phyloP scores from a whole-genome alignment of 2,329 filamentous ascomycete species.

The Penicillium sp. region DNA sequence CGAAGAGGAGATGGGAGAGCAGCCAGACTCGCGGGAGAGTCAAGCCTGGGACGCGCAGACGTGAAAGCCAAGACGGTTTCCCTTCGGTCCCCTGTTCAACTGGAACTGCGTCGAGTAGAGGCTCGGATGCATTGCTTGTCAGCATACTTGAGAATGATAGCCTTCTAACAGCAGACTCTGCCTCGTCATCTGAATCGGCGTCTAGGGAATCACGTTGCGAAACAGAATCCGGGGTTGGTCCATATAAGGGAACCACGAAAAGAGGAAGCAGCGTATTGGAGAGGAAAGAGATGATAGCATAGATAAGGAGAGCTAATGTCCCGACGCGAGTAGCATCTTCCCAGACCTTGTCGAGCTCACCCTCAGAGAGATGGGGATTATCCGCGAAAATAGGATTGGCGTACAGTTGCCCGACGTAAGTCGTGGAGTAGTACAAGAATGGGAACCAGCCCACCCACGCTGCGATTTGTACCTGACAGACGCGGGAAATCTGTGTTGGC shows the following conservation, averaged over 20 bases:
- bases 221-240: conserved; percentile 9
- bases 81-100: conserved; percentile 13
- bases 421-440: conserved; percentile 91
- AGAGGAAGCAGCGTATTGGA: conserved; percentile 83
- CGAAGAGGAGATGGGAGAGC: conserved; percentile 78
- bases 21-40: conserved; percentile 89
- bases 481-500: conserved; percentile 75
- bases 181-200: conserved; percentile 9
- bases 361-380: conserved; percentile 73
- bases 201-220: conserved; percentile 6
- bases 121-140: conserved; percentile 32
- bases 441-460: conserved; percentile 97
- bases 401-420: conserved; percentile 90
- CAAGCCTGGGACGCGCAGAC: conserved; percentile 73
- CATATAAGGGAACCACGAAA: conserved; percentile 78
- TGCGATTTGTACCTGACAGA: conserved; percentile 79
- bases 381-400: conserved; percentile 74
- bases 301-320: conserved; percentile 84
- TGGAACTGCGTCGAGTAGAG: conserved; percentile 24
- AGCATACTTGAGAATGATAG: conserved; percentile 35
- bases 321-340: conserved; percentile 82
- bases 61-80: conserved; percentile 50
- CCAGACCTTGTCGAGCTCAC: conserved; percentile 75
- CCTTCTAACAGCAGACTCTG: conserved; percentile 25
- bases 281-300: conserved; percentile 77